Percentiles rank a stretch among this genome's conserved stretches.
These are phyloP conservation scores for Nicotiana knightiana DNA, from an alignment of 257 asterid genomes.

Conservation along the genomic window DNA sequence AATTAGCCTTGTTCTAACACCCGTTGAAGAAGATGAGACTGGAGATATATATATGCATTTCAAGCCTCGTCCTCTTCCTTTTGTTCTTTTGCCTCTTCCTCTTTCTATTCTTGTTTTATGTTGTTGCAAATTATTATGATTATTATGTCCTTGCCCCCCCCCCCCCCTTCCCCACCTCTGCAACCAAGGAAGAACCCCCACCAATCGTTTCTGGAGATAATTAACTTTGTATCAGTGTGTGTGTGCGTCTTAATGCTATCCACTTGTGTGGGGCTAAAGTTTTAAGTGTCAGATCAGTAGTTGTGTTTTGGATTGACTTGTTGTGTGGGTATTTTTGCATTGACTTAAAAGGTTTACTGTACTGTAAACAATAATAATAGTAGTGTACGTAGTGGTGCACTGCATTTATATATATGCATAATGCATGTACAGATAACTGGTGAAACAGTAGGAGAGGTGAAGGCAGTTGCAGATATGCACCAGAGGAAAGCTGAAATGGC, in stretches of 20 bases:
- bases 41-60: neutral
- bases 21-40: neutral
- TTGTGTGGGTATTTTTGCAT: too few species aligned
- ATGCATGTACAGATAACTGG: conserved; percentile 36
- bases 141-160: neutral
- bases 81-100: neutral
- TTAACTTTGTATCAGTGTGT: neutral
- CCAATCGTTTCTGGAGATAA: neutral
- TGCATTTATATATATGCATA: neutral
- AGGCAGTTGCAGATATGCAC: conserved; percentile 44
- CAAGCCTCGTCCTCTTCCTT: neutral
- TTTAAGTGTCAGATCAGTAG: neutral
- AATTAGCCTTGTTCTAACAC: neutral
- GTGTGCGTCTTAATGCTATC: neutral
- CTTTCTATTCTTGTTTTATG: neutral
- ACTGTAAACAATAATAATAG: neutral
- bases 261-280: neutral
- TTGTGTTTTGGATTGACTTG: neutral
- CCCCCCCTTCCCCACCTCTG: too few species aligned
- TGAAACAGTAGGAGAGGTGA: conserved; percentile 49
- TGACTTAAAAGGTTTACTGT: too few species aligned
- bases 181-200: neutral
- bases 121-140: neutral
- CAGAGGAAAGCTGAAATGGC: conserved; percentile 67
- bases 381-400: neutral